Conservation (phyloP, 2,329 filamentous ascomycete genomes). For the Pseudogymnoascus sp. region DNA sequence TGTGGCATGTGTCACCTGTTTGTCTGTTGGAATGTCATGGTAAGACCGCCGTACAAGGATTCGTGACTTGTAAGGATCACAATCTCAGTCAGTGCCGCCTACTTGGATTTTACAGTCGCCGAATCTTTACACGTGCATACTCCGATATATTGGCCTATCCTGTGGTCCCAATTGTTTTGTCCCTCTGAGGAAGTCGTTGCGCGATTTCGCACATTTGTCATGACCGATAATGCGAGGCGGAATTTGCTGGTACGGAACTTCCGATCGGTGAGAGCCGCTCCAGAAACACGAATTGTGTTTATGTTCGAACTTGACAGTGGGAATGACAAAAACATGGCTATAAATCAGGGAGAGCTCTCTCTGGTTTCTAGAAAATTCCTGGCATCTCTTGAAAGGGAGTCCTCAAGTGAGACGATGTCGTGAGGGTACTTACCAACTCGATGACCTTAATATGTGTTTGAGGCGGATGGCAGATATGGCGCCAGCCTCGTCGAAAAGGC, state of each 20-base stretch:
- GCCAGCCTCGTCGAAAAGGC: neutral
- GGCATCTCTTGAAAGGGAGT: neutral
- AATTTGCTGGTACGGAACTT: neutral
- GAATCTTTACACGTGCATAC: neutral
- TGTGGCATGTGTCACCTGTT: neutral
- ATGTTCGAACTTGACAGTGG: neutral
- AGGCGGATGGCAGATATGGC: neutral
- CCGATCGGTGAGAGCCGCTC: neutral
- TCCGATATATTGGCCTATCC: neutral
- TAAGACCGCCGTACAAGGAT: neutral
- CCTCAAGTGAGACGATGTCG: neutral
- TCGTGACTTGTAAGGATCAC: neutral
- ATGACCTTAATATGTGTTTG: neutral
- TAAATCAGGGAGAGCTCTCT: too few relatives aligned
- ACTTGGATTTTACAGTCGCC: neutral
- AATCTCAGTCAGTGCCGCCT: neutral
- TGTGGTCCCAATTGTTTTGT: neutral
- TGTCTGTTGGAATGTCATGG: neutral
- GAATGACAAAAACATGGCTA: neutral
- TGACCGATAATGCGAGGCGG: neutral
- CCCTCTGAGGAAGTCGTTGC: neutral
- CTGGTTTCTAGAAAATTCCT: too few relatives aligned
- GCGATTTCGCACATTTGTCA: neutral
- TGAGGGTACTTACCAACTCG: neutral
- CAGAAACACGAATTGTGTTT: neutral